Base-by-base conservation (phyloP, 2,329 filamentous ascomycete species). In the Aureobasidium sp. region DNA sequence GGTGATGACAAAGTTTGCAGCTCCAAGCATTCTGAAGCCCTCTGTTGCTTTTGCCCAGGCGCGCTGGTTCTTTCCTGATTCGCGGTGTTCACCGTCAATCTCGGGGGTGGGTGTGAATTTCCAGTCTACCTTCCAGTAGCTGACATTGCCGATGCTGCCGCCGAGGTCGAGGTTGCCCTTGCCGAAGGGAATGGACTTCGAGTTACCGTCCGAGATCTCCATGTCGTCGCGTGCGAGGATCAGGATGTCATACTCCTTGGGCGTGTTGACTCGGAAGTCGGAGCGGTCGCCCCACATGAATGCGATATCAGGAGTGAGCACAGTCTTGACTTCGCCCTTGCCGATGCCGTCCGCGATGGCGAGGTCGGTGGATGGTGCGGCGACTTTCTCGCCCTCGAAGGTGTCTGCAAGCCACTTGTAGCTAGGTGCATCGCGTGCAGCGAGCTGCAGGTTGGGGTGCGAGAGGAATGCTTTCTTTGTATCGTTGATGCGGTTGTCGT, bases 1-100 rank as follows among this genome's bases (percentile, higher is more conserved):
- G 6, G 58, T 61, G 58, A 61, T 61, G 58, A 61, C 47, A 20
- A 61, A 61, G n/a, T 52, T 61, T 39, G 58, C 58, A 20, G 58
- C 45, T 27, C 58, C 58, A 8, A 61, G 47, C 45, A 61, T 51
- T 25, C 48, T 48, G 37, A 61, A 61, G 22, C 58, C 58, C n/a
- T 51, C 58, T 29, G 45, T 47, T 34, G 58, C 58, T 31, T 61
- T 61, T 42, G 58, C 58, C 58, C 58, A 61, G 3, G 58, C 58
- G 29, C 58, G 58, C 47, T 51, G 45, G 47, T 61, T 61, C 58
- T 61, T 51, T 25, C 58, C 58, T 1, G 5, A 42, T 37, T 61
- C 58, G 22, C 56, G 56, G 34, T 51, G 45, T 7, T 61, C 20
- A n/a, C 27, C 37, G 22, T 61, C 58, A 15, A 61, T 61, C 5